Evolutionary conservation across 148 eudicot genomes (phyloP).

Genomic region (Dianthus caryophyllus): DNA sequence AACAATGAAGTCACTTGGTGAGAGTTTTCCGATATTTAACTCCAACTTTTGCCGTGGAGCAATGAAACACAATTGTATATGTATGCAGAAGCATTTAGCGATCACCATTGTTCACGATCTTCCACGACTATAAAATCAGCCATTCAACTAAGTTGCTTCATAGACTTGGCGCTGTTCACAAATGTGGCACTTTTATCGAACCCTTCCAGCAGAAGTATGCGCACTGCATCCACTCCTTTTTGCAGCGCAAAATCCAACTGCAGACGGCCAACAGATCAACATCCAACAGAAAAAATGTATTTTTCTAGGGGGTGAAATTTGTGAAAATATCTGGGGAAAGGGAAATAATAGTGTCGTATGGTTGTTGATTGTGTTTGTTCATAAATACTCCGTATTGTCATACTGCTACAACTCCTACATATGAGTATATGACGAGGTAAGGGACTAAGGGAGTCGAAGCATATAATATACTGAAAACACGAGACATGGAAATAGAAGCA

Average conservation of each 20-base stretch:
- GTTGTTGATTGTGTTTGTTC: not conserved
- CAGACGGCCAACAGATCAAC: constrained; percentile 7
- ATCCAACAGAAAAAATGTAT: not conserved
- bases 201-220: constrained; percentile 72
- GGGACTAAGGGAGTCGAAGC: too few relatives aligned
- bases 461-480: too few relatives aligned
- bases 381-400: too few relatives aligned
- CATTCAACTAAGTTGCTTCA: constrained; percentile 41
- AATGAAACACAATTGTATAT: too few relatives aligned
- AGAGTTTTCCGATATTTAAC: too few relatives aligned
- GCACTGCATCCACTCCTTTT: constrained; percentile 70
- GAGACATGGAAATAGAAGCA: too few relatives aligned
- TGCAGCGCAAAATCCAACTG: constrained; percentile 88
- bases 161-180: constrained; percentile 53
- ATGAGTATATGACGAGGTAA: too few relatives aligned
- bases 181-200: constrained; percentile 78
- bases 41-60: too few relatives aligned
- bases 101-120: too few relatives aligned
- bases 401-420: too few relatives aligned
- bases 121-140: not conserved
- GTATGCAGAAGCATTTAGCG: too few relatives aligned
- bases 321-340: not conserved
- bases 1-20: too few relatives aligned
- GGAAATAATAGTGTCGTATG: not conserved
- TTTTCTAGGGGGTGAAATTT: not conserved